Evolutionary conservation across 1,284 basidiomycete species (phyloP), one percentile per base, ranked within the genome.

Genomic region (Ganoderma resinaceum): DNA sequence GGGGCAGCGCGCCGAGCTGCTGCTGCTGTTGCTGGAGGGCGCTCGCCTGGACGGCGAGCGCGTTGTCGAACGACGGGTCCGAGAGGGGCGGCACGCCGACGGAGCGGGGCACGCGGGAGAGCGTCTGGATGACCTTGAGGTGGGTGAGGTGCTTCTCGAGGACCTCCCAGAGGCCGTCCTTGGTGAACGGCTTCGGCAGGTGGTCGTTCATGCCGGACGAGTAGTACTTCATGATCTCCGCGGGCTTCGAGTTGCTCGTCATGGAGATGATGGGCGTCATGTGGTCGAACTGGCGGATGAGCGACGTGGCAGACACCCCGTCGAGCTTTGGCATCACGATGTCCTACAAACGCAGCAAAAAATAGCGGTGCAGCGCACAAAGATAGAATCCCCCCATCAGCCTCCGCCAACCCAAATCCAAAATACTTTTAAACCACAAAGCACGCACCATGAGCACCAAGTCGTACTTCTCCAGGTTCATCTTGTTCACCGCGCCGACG

Each of bases 201-300:
- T 98, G 93, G 80, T 98, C 97, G 80, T 97, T 98, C 97, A 98
- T 98, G 29, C 95, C 93, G 53, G 90, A 90, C 11, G 91, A 92
- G 81, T 95, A 95, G 78, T 97, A 97, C n/a, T 91, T 95, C 87
- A 96, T 90, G 73, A 97, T 91, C 77, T 97, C 95, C 76, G 91
- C 91, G 26, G 96, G 96, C 73, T 94, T 93, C 63, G 94, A 95
- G 79, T 97, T 98, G 77, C 91, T 93, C 65, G 96, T 98, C 96
- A 98, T 98, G 18, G 94, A 96, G 76, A 98, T 98, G 79, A 98
- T 98, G 2, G 97, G 97, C 60, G 97, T 99, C 83, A 91, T 91
- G 68, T 91, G 90, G 82, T 98, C 96, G 77, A 98, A 98, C 82
- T 96, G 94, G 18, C 97, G 87, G 75, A 98, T 98, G 74, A 98